Conservation (phyloP, 2,329 filamentous ascomycete species). For the Chaetomium sp. region DNA sequence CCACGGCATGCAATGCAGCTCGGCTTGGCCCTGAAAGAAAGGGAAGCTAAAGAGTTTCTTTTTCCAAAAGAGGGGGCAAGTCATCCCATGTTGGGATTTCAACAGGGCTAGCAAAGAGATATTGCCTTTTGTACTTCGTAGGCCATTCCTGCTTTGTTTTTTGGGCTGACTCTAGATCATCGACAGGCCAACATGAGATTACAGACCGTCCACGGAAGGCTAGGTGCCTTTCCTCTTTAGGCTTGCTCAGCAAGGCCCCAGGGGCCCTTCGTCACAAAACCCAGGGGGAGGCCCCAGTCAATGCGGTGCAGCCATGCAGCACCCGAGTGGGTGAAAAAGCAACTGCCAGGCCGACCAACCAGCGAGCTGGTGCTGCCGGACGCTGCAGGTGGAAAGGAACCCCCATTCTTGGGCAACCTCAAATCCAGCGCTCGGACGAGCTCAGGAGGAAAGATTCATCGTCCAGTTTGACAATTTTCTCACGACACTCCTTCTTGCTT, state of each 20-base stretch:
- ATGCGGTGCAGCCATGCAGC: neutral
- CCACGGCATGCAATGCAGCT: neutral
- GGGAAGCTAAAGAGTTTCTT: no score
- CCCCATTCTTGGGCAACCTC: slow-evolving; percentile 3
- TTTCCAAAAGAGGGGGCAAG: no score
- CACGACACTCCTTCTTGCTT: slow-evolving; percentile 7
- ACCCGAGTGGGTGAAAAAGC: slow-evolving; percentile 8
- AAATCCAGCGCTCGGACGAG: neutral
- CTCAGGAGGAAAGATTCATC: neutral
- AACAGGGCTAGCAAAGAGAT: no score
- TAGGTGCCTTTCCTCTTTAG: no score
- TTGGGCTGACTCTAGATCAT: no score
- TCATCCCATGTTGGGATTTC: no score
- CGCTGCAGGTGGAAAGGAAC: neutral
- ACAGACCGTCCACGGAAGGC: no score
- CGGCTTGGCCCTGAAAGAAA: no score
- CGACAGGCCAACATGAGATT: no score
- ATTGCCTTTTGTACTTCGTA: no score
- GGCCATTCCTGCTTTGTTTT: no score
- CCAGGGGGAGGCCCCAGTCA: neutral
- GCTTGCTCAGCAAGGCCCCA: neutral
- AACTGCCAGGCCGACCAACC: slow-evolving; percentile 12
- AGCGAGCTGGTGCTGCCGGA: neutral
- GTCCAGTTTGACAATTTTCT: slow-evolving; percentile 1
- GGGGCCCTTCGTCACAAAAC: neutral